Base-by-base conservation (phyloP, 306 rosid genomes). In the Carpinus fangiana region DNA sequence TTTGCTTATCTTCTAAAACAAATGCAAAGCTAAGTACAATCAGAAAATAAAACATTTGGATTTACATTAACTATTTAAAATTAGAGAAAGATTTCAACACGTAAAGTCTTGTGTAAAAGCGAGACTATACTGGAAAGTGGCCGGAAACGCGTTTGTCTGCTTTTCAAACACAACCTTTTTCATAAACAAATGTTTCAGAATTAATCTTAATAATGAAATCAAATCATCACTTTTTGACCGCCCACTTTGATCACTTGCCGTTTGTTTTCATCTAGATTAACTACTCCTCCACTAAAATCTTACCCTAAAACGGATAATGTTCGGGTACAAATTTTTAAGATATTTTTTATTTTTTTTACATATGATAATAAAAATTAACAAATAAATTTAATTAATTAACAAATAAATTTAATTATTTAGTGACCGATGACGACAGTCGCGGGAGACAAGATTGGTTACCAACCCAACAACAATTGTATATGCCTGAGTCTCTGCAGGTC, bases 211-310 rank as follows among this genome's bases (percentile, higher is more conserved):
- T 52, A 41, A 75, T 51, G 81, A 62, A 79, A 79, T 77, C 87
- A 79, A 82, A 82, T 78, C 43, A 79, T 16, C 51, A 73, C 85
- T 89, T 88, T 89, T 92, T 87, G 90, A 89, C 93, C 2, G 34
- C 34, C 34, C 34, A 31, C 34, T 2, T 2, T 2, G 3, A 31
- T 31, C 34, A 2, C 34, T 2, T 31, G 34, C 34, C 34, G 34
- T 47, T 21, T 47, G 72, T 17, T 43, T 17, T 67, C 48, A 31
- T 31, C 34, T 31, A 31, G 34, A 31, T 31, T 2, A 31, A 31
- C 34, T 0, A 31, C 34, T 31, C 34, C 34, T 1, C 1, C 34
- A 31, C 34, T 31, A 31, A 31, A 31, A 28, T 28, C 31, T 28
- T 28, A n/a, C n/a, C n/a, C n/a, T n/a, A n/a, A n/a, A n/a, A n/a